A percentile compares a stretch with the other conserved stretches of the same genome.
phyloP scores from a whole-genome alignment of 1,139 yeast genomes.

The Wickerhamiella pararugosa region DNA sequence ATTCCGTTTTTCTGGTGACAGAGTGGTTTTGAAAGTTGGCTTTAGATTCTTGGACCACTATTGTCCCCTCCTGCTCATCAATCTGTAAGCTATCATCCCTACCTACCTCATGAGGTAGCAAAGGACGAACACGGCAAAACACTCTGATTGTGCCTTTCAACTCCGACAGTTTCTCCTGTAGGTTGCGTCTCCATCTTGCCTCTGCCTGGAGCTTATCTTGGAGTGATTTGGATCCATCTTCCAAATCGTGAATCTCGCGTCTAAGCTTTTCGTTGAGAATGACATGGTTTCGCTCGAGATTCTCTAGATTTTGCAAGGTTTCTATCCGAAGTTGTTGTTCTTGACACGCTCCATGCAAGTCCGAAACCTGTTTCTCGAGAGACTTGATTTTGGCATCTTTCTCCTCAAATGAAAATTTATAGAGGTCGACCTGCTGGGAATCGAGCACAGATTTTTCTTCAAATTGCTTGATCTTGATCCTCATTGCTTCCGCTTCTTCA shows the following conservation, averaged over 20 bases:
- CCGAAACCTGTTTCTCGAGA: no score
- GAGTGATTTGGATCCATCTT: background rate
- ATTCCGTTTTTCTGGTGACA: constrained; percentile 35
- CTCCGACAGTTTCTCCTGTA: constrained; percentile 70
- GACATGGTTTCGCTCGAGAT: constrained; percentile 2
- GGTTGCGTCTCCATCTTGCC: constrained; percentile 26
- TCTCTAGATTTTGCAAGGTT: constrained; percentile 1
- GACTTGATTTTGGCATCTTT: background rate
- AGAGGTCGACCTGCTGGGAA: no score
- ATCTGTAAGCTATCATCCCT: constrained; percentile 5
- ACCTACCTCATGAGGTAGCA: constrained; percentile 17
- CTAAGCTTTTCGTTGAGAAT: constrained; percentile 4
- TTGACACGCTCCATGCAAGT: background rate
- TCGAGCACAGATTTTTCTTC: no score
- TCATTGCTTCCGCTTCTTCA: no score
- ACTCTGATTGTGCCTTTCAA: constrained; percentile 87
- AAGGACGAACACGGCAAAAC: constrained; percentile 72
- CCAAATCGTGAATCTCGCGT: background rate
- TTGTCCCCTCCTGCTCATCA: background rate
- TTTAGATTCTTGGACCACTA: background rate
- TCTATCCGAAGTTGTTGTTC: constrained; percentile 4
- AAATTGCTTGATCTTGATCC: no score
- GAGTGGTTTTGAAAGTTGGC: constrained; percentile 15
- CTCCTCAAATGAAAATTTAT: background rate
- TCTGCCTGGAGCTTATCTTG: constrained; percentile 6